Conservation (phyloP, 1,139 yeast genomes). For the Blastobotrys serpentis region DNA sequence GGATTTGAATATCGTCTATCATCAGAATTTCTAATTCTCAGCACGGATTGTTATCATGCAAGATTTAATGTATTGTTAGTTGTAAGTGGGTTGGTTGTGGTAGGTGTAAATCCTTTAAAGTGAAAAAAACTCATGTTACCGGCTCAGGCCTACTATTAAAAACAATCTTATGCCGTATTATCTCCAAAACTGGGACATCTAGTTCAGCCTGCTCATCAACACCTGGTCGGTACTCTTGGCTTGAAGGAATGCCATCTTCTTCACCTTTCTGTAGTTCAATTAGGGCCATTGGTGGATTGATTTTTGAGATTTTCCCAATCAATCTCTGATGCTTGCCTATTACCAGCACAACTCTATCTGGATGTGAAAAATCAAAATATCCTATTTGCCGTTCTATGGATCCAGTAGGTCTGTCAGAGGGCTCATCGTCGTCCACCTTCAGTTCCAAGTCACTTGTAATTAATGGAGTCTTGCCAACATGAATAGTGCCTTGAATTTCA, state of each 20-base stretch:
- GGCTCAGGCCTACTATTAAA: conserved; percentile 40
- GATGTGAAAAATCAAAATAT: conserved; percentile 27
- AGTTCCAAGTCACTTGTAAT: conserved; percentile 22
- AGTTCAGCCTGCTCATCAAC: conserved; percentile 20
- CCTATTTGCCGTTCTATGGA: conserved; percentile 23
- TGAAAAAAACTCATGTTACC: conserved; percentile 3
- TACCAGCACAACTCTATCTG: conserved; percentile 29
- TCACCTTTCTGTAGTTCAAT: conserved; percentile 23
- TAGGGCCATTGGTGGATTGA: conserved; percentile 39
- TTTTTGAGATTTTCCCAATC: conserved; percentile 36
- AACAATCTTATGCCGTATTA: conserved; percentile 35
- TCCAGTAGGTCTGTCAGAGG: conserved; percentile 1
- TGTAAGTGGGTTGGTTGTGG: background rate
- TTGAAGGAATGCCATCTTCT: conserved; percentile 11
- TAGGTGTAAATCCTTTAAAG: background rate
- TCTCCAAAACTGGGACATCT: conserved; percentile 32
- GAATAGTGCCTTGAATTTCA: conserved; percentile 38
- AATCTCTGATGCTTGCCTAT: conserved; percentile 39
- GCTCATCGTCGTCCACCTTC: conserved; percentile 8
- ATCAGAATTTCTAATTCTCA: no score
- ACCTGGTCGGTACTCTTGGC: conserved; percentile 12
- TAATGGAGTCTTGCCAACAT: conserved; percentile 31
- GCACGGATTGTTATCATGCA: no score
- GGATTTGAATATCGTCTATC: no score
- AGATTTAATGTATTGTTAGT: no score